phyloP scores from a whole-genome alignment of 2,329 filamentous ascomycete species.

The Metarhizium album region DNA sequence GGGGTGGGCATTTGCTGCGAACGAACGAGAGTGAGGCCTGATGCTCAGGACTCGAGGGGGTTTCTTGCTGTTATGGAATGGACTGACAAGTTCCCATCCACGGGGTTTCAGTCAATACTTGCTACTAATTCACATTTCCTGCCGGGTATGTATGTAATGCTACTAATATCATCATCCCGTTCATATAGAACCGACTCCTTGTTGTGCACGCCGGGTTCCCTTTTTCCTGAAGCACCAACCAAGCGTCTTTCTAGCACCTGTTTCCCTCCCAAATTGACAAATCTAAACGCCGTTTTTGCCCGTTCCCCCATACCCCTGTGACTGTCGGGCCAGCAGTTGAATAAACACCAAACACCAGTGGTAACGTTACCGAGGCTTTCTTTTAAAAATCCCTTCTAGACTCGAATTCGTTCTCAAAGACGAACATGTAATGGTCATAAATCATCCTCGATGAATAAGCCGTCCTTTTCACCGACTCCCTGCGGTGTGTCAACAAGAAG shows the following conservation, averaged over 20 bases:
- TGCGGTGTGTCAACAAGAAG: not conserved
- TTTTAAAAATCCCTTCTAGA: too few species aligned
- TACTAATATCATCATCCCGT: not conserved
- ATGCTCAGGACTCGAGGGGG: too few species aligned
- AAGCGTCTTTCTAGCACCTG: not conserved
- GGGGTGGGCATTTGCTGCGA: not conserved
- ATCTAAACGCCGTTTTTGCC: not conserved
- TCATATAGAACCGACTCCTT: not conserved
- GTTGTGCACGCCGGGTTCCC: not conserved
- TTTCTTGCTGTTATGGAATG: too few species aligned
- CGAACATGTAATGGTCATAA: conserved; percentile 14
- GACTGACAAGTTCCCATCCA: too few species aligned
- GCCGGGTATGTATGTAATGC: too few species aligned
- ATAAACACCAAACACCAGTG: not conserved
- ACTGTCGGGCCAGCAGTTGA: not conserved
- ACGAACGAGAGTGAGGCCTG: not conserved
- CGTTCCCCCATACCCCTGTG: not conserved
- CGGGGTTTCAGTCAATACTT: too few species aligned
- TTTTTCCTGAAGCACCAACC: not conserved
- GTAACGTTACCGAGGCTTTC: not conserved
- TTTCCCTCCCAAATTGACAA: not conserved
- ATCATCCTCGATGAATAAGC: not conserved
- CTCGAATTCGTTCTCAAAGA: not conserved
- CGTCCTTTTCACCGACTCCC: not conserved
- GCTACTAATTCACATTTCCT: too few species aligned